Evolutionary conservation across 768 basidiomycete species (phyloP).

Genomic region (Grammothele lineata): DNA sequence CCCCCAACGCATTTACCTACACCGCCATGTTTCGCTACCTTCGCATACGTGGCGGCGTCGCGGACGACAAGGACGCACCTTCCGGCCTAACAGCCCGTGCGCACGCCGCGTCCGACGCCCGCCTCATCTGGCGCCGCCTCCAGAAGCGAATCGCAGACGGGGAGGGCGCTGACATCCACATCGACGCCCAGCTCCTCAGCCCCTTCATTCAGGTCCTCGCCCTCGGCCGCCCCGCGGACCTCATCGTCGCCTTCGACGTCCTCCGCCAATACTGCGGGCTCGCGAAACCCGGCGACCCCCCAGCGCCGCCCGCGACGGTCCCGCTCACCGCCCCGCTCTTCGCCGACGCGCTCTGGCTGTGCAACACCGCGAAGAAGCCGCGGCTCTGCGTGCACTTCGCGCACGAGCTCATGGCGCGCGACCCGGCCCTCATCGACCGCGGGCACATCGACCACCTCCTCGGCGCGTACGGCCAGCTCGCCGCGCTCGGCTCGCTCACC

Average conservation of each 20-base stretch:
- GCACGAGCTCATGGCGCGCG: constrained; percentile 49
- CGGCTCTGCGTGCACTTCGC: constrained; percentile 52
- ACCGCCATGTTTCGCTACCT: constrained; percentile 60
- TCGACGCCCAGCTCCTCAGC: constrained; percentile 53
- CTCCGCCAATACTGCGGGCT: constrained; percentile 62
- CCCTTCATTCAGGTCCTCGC: constrained; percentile 52
- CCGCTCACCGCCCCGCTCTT: constrained; percentile 46
- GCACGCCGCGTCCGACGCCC: constrained; percentile 61
- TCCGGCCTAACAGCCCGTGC: constrained; percentile 19
- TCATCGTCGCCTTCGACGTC: constrained; percentile 64
- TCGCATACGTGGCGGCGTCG: constrained; percentile 28
- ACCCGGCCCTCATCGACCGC: constrained; percentile 42
- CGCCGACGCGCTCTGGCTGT: constrained; percentile 50
- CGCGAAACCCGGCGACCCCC: constrained; percentile 38
- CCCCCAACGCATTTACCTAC: constrained; percentile 56
- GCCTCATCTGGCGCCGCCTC: constrained; percentile 66
- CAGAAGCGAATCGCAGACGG: constrained; percentile 46
- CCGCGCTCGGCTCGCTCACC: constrained; percentile 36
- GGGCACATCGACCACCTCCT: constrained; percentile 62
- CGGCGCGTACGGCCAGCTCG: constrained; percentile 40
- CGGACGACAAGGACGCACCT: constrained; percentile 11
- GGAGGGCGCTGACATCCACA: constrained; percentile 37
- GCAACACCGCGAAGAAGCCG: constrained; percentile 45
- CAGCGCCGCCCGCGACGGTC: constrained; percentile 32
- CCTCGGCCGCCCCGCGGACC: constrained; percentile 53